Base-by-base conservation (phyloP, 2,329 filamentous ascomycete species). In the Hypoxylon sp. region DNA sequence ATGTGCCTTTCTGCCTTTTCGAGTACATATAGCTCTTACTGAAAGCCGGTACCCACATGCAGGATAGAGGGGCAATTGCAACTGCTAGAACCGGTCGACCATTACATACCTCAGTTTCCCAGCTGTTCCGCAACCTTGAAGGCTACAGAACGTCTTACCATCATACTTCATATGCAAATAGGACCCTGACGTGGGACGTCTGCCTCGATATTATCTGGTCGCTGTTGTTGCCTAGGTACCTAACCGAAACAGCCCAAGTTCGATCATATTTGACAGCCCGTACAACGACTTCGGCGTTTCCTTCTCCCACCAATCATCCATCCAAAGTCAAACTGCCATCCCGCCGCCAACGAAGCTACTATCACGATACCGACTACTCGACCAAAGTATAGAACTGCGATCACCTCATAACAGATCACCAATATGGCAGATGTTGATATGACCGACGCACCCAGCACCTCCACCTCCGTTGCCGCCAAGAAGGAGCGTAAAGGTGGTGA, bases 351-450 rank as follows among this genome's bases (percentile, higher is more conserved):
- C n/a, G n/a, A n/a, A n/a, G 36, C 42, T 11, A 48, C 26, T 51
- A 48, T 51, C 46, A 32, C 36, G 45, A 66, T 50, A 55, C 46
- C 53, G 53, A 53, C 46, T 9, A 28, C 14, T 36, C 33, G 11
- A 46, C 18, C 18, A 36, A 49, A 52, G 24, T 28, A 49, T 38
- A 40, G 14, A 5, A 26, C 6, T 28, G 11, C 40, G 26, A 45
- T 36, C 4, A 38, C 20, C 16, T 26, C 48, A n/a, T 53, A 5
- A 30, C 53, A 36, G n/a, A 24, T 12, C 8, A 42, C 40, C 4
- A 78, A 65, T 68, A 98, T 98, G 96, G 92, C 94, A 63, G 96
- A 99, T 81, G 90, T 98, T 52, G 93, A 97, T 76, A 98, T 98
- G 96, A 91, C 92, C 57, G 96, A 98, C 80, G 93, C 91, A 48